Base-by-base conservation (phyloP, 495 filamentous ascomycete genomes). In the Achaetomiella virescens region DNA sequence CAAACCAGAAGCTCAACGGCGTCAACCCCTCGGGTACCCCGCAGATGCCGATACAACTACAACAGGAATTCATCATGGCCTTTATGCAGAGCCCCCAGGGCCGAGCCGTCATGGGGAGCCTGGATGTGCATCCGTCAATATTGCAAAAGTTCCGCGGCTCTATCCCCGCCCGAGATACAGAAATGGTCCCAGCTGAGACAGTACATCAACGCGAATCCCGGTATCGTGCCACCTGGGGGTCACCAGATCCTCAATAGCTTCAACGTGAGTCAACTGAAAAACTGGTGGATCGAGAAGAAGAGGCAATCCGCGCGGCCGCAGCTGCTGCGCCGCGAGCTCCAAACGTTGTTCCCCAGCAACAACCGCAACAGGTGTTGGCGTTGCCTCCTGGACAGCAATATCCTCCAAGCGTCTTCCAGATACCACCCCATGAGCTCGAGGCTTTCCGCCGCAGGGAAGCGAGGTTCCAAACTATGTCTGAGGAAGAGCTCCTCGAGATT, bases 121-220 rank as follows among this genome's bases (percentile, higher is more conserved):
- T 74, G 67, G 67, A 72, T 14, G 44, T 77, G 0, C 68, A 71
- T 1, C 45, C 45, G 0, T 49, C 33, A 4, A 37, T 76, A 2
- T 10, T 76, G 0, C 45, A 54, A 1, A 56, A 68, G 10, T 22
- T 73, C 8, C 52, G 46, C 9, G 3, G n/a, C 14, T 21, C 22
- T 20, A 21, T 84, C 0, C n/a, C 84, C 87, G 2, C 78, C 77
- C 15, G 69, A 84, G 2, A 68, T 87, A 17, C 86, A 82, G 64
- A 85, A 82, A 52, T 95, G 89, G 89, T 78, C 76, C 25, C 81
- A 87, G 47, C 71, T 95, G 0, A 91, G 89, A 66, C 69, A 81
- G 38, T 87, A 79, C 75, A 70, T 81, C 1, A 47, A 57, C 1
- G 63, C 74, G 43, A 84, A 84, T 60, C 73, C 75, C 31, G 64